Conservation (phyloP, 2,329 filamentous ascomycete species). For the Xylaria sp. region DNA sequence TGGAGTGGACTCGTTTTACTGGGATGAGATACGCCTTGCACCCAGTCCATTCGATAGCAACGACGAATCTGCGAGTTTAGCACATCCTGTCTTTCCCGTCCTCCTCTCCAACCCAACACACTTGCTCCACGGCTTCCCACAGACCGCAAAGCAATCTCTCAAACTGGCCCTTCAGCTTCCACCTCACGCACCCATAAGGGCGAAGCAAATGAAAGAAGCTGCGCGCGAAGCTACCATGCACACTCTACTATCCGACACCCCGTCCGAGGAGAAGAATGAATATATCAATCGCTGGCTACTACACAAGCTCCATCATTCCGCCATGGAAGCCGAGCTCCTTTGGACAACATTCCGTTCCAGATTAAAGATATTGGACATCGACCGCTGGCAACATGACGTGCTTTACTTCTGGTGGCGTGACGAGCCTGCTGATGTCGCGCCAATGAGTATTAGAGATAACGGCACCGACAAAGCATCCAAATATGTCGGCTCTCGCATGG, state of each 20-base stretch:
- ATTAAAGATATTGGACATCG: constrained; percentile 50
- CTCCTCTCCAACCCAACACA: constrained; percentile 63
- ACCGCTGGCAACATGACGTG: constrained; percentile 57
- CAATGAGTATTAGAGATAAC: constrained; percentile 33
- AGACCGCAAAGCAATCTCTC: constrained; percentile 57
- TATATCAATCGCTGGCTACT: constrained; percentile 66
- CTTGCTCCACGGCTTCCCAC: constrained; percentile 53
- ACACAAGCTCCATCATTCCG: constrained; percentile 60
- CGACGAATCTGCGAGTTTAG: constrained; percentile 48
- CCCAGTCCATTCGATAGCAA: constrained; percentile 40
- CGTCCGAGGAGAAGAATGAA: constrained; percentile 55
- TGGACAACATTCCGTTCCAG: constrained; percentile 52
- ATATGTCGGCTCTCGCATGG: constrained; percentile 27
- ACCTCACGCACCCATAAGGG: constrained; percentile 50
- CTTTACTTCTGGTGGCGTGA: constrained; percentile 56
- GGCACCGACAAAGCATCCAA: constrained; percentile 40
- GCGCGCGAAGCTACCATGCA: constrained; percentile 63
- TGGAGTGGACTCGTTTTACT: constrained; percentile 53
- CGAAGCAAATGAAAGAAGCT: constrained; percentile 53
- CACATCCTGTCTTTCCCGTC: constrained; percentile 56
- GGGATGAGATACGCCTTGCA: constrained; percentile 58
- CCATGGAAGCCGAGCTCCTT: constrained; percentile 58
- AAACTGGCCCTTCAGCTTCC: constrained; percentile 54
- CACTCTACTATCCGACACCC: constrained; percentile 51
- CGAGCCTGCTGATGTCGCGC: constrained; percentile 44